These are phyloP conservation scores for Botrytis galanthina DNA, from an alignment of 2,329 filamentous ascomycete genomes.

Conservation along the genomic window DNA sequence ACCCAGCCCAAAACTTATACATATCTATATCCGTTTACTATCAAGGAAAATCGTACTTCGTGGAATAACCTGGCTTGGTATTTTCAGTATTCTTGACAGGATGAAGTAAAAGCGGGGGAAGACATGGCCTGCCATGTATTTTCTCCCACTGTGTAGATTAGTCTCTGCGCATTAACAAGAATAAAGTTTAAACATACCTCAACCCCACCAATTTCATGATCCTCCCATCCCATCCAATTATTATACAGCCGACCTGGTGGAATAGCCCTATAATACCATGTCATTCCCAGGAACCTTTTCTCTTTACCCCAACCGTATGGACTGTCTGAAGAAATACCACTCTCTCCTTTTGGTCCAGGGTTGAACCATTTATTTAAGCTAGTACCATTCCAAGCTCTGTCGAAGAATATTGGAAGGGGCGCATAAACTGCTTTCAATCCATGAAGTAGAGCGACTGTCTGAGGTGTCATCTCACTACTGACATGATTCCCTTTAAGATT, in stretches of 20 bases:
- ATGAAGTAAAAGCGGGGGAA: conserved; percentile 59
- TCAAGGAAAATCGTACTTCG: conserved; percentile 15
- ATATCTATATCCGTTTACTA: neutral
- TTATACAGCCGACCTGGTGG: conserved; percentile 59
- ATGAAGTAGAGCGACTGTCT: conserved; percentile 70
- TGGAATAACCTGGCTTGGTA: neutral
- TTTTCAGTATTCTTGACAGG: conserved; percentile 58
- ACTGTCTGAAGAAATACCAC: conserved; percentile 49
- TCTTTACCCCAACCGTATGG: conserved; percentile 60
- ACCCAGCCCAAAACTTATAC: neutral
- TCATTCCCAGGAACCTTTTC: conserved; percentile 55
- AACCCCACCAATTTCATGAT: conserved; percentile 52
- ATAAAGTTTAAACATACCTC: conserved; percentile 29
- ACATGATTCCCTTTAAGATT: conserved; percentile 72
- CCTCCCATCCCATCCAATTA: conserved; percentile 61
- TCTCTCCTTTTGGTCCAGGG: conserved; percentile 53
- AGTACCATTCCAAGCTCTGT: conserved; percentile 64
- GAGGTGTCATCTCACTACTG: conserved; percentile 77
- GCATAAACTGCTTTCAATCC: conserved; percentile 76
- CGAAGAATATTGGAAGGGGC: conserved; percentile 77
- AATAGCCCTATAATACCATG: conserved; percentile 60
- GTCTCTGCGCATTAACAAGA: neutral
- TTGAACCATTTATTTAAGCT: conserved; percentile 60
- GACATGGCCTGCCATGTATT: conserved; percentile 53
- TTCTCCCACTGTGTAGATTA: conserved; percentile 49